Evolutionary conservation across 495 filamentous ascomycete genomes (phyloP).

Genomic region (Penicillium pulvis): DNA sequence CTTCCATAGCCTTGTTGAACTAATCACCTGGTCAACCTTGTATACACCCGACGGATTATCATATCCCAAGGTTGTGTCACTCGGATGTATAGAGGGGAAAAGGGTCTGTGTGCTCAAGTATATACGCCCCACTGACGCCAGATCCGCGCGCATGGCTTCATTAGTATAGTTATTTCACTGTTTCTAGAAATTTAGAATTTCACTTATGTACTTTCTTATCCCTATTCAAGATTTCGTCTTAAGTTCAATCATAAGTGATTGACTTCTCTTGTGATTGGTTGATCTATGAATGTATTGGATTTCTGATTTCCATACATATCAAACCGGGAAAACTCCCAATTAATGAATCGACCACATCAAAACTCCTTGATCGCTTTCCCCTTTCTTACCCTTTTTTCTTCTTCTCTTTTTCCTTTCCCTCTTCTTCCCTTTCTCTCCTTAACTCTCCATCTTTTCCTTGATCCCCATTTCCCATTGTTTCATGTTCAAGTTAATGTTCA

Average conservation of each 20-base stretch:
- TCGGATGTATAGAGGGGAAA: neutral
- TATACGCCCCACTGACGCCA: conserved; percentile 23
- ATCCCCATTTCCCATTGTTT: neutral
- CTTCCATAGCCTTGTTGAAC: neutral
- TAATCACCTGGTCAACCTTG: neutral
- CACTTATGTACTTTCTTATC: neutral
- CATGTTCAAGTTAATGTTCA: neutral
- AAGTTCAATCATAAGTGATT: neutral
- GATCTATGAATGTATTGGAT: conserved; percentile 2
- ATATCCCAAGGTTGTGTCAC: neutral
- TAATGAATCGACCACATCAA: conserved; percentile 13
- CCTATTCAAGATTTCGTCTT: neutral
- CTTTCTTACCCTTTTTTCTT: conserved; percentile 16
- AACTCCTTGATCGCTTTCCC: conserved; percentile 24
- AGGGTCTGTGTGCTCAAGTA: neutral
- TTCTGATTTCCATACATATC: conserved; percentile 10
- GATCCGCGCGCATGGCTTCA: conserved; percentile 25
- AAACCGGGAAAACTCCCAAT: conserved; percentile 7
- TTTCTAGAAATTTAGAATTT: neutral
- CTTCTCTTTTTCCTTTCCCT: conserved; percentile 2
- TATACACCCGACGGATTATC: neutral
- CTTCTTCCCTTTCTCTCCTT: conserved; percentile 14
- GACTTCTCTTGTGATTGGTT: neutral
- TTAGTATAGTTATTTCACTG: neutral
- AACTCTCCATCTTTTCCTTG: neutral